A percentile compares a stretch with the other conserved stretches of the same genome.
phyloP scores from a whole-genome alignment of 306 rosid genomes.

The Amphicarpaea edgeworthii region DNA sequence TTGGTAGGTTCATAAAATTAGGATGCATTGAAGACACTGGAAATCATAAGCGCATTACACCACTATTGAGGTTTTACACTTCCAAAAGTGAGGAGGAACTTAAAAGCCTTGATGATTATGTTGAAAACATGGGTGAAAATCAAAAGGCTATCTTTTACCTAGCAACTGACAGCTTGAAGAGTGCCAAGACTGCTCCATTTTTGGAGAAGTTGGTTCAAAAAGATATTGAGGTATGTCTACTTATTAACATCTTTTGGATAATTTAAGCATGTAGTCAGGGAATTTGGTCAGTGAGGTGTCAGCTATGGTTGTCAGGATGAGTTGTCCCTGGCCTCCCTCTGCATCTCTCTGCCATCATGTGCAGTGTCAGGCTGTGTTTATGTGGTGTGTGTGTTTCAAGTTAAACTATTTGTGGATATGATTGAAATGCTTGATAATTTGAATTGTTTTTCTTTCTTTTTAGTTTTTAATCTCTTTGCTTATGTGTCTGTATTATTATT shows the following conservation, averaged over 20 bases:
- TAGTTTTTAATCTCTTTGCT: neutral
- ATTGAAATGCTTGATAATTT: constrained; percentile 6
- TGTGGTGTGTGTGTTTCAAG: neutral
- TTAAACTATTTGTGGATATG: neutral
- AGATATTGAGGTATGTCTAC: constrained; percentile 79
- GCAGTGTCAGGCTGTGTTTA: neutral
- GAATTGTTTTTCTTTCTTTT: constrained; percentile 6
- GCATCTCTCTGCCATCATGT: neutral
- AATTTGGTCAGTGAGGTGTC: constrained; percentile 5
- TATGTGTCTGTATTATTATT: constrained; percentile 33
- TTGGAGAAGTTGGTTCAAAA: constrained; percentile 92
- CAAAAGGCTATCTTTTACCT: constrained; percentile 94
- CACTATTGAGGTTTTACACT: constrained; percentile 86
- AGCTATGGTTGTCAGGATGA: neutral
- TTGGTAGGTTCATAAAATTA: constrained; percentile 88
- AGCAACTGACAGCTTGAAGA: constrained; percentile 97
- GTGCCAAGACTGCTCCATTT: constrained; percentile 97
- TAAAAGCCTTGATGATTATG: constrained; percentile 89
- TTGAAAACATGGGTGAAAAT: constrained; percentile 93
- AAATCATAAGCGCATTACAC: constrained; percentile 96
- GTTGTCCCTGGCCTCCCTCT: constrained; percentile 2
- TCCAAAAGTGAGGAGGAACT: constrained; percentile 94
- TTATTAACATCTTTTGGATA: neutral
- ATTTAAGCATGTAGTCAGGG: neutral
- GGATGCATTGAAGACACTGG: constrained; percentile 95